Percentiles rank a stretch among this genome's conserved stretches.
phyloP scores from a whole-genome alignment of 306 rosid genomes.

The Psophocarpus tetragonolobus region DNA sequence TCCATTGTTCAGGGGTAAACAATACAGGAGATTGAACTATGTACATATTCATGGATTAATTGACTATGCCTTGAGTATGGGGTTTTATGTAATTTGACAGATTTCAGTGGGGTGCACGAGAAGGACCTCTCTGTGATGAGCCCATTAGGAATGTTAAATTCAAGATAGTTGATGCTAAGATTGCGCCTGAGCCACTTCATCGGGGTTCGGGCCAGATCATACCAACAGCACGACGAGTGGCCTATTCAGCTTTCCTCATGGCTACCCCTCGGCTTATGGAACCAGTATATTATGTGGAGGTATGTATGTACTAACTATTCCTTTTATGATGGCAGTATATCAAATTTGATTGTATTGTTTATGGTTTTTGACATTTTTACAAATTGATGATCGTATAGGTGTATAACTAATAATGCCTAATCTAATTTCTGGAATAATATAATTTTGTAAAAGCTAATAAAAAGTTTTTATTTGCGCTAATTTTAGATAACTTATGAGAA shows the following conservation, averaged over 20 bases:
- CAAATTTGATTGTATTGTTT: slow-evolving; percentile 11
- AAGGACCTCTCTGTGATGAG: slow-evolving; percentile 98
- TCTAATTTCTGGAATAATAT: slow-evolving; percentile 2
- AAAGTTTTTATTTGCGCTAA: slow-evolving; percentile 6
- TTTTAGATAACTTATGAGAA: neutral
- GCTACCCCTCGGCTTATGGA: slow-evolving; percentile 99
- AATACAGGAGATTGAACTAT: slow-evolving; percentile 4
- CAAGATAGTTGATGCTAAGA: slow-evolving; percentile 98
- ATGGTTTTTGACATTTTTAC: neutral
- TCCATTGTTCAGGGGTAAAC: slow-evolving; percentile 97
- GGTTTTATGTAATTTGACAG: slow-evolving; percentile 46
- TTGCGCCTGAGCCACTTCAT: slow-evolving; percentile 90
- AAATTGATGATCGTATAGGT: neutral
- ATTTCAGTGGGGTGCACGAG: slow-evolving; percentile 99
- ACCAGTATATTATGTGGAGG: slow-evolving; percentile 96
- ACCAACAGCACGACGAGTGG: slow-evolving; percentile 91
- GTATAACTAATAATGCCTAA: slow-evolving; percentile 2
- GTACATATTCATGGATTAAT: slow-evolving; percentile 11
- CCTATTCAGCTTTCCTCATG: slow-evolving; percentile 95
- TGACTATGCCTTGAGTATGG: slow-evolving; percentile 9
- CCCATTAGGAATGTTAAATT: slow-evolving; percentile 96
- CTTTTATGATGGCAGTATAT: slow-evolving; percentile 6
- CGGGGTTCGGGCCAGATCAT: slow-evolving; percentile 95
- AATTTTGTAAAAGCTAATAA: neutral
- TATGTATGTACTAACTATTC: slow-evolving; percentile 28